These are phyloP conservation scores for Alternaria arbusti DNA, from an alignment of 2,329 filamentous ascomycete species.

Conservation along the genomic window DNA sequence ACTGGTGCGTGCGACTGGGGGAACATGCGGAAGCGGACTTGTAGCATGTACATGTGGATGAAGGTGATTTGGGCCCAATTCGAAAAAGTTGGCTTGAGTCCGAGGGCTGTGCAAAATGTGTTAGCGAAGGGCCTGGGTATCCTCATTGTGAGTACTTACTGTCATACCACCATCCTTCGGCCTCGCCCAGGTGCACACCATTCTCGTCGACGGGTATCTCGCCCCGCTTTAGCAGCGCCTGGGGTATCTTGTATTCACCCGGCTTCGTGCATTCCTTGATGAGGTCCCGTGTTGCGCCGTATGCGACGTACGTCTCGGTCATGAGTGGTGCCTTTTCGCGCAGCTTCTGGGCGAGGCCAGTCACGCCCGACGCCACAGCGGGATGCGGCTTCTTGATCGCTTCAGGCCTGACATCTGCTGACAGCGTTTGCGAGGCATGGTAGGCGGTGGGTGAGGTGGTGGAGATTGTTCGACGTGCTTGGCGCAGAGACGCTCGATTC, in stretches of 20 bases:
- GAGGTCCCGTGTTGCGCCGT: constrained; percentile 77
- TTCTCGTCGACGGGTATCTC: constrained; percentile 73
- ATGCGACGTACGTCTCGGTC: constrained; percentile 75
- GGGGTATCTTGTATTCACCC: constrained; percentile 78
- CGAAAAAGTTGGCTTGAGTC: constrained; percentile 84
- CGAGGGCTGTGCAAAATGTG: constrained; percentile 64
- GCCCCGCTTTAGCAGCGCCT: constrained; percentile 68
- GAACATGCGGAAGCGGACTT: constrained; percentile 81
- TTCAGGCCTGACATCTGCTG: constrained; percentile 22
- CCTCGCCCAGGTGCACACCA: constrained; percentile 82
- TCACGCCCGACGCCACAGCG: constrained; percentile 19
- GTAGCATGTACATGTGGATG: constrained; percentile 92
- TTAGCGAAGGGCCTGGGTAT: constrained; percentile 14
- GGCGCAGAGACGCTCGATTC: constrained; percentile 24
- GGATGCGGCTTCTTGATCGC: constrained; percentile 26
- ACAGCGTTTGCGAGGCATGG: constrained; percentile 27
- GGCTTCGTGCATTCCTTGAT: constrained; percentile 76
- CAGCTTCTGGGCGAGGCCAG: constrained; percentile 37
- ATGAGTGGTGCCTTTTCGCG: constrained; percentile 42
- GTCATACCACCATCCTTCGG: constrained; percentile 80
- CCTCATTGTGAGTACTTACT: constrained; percentile 58
- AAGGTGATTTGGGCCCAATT: constrained; percentile 97
- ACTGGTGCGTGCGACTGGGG: constrained; percentile 70
- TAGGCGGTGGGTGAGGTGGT: constrained; percentile 29
- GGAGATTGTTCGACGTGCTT: constrained; percentile 32